Evolutionary conservation across 306 rosid species (phyloP).

Genomic region (Cucumis melo): DNA sequence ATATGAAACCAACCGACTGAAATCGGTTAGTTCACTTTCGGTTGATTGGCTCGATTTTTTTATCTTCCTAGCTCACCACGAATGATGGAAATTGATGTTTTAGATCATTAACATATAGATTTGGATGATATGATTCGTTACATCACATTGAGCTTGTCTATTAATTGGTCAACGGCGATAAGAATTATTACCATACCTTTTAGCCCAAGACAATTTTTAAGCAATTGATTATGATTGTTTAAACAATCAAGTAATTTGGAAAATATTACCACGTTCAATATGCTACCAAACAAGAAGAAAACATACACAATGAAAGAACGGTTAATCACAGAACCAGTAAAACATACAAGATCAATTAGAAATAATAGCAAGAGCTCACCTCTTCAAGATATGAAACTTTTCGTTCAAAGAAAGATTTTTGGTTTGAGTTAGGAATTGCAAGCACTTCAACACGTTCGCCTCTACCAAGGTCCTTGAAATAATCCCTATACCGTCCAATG

Average conservation of each 20-base stretch:
- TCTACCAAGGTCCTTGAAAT: constrained; percentile 79
- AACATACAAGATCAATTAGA: not conserved
- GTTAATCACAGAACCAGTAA: not conserved
- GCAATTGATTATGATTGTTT: not conserved
- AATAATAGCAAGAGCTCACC: constrained; percentile 22
- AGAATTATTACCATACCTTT: not conserved
- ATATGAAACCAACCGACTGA: too few species aligned
- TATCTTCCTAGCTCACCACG: too few species aligned
- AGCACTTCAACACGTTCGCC: constrained; percentile 84
- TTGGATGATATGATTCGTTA: not conserved
- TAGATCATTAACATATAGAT: too few species aligned
- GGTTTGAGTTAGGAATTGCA: constrained; percentile 52
- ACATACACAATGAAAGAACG: not conserved
- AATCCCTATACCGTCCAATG: constrained; percentile 59
- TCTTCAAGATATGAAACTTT: constrained; percentile 66
- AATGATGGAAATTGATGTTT: too few species aligned
- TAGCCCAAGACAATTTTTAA: not conserved
- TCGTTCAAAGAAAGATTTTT: constrained; percentile 40
- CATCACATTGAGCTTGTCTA: not conserved
- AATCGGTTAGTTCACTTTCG: too few species aligned
- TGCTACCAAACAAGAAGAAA: not conserved
- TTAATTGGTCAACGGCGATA: not conserved
- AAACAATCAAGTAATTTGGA: not conserved
- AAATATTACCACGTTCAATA: not conserved
- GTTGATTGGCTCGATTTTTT: too few species aligned